Conservation (phyloP, 768 basidiomycete genomes). For the Russula emetica region DNA sequence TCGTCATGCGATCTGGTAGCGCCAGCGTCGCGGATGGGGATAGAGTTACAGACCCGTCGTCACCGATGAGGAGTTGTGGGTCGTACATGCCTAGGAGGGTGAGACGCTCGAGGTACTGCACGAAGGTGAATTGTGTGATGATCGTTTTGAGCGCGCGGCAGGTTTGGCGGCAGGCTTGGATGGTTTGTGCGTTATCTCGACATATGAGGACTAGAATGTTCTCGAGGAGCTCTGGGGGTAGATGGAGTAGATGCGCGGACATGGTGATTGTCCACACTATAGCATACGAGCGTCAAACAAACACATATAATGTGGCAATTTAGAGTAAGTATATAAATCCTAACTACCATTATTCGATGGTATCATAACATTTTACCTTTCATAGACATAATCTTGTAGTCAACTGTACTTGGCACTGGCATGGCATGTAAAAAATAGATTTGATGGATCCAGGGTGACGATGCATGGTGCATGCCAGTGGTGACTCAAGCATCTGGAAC, state of each 20-base stretch:
- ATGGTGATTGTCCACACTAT: neutral
- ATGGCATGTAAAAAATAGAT: too few species aligned
- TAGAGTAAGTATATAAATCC: too few species aligned
- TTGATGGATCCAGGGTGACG: too few species aligned
- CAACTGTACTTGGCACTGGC: too few species aligned
- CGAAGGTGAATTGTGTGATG: neutral
- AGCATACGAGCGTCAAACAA: too few species aligned
- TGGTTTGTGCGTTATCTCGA: neutral
- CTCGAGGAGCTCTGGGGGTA: neutral
- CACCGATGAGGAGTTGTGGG: neutral
- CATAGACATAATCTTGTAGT: too few species aligned
- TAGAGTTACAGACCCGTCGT: too few species aligned
- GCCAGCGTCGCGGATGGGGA: neutral
- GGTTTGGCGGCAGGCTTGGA: neutral
- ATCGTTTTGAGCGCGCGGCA: neutral
- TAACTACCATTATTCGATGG: too few species aligned
- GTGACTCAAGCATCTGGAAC: too few species aligned
- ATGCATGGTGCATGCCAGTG: too few species aligned
- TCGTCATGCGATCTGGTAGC: neutral
- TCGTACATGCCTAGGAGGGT: constrained; percentile 3
- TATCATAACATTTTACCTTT: too few species aligned
- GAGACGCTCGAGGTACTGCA: neutral
- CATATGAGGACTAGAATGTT: constrained; percentile 3
- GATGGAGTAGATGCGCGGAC: neutral
- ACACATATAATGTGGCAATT: too few species aligned